Conservation (phyloP, 2,329 filamentous ascomycete genomes). For the Sarocladium brachiariae region DNA sequence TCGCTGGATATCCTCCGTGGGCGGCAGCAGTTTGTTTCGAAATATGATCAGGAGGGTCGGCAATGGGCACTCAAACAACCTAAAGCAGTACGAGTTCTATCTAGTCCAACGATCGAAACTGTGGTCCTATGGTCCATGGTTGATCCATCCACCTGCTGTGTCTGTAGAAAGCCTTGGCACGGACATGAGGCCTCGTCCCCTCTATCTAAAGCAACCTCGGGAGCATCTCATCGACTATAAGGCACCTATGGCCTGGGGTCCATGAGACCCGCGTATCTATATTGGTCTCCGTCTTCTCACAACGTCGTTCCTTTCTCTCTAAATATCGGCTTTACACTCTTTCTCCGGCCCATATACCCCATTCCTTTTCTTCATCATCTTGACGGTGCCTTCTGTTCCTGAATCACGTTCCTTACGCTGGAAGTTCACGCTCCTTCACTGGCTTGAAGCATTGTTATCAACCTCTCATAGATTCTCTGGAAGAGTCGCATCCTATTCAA, state of each 20-base stretch:
- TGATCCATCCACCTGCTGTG: background rate
- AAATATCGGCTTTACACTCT: background rate
- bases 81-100: too few relatives aligned
- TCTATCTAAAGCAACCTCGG: background rate
- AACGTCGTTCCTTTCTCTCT: background rate
- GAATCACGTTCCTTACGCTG: background rate
- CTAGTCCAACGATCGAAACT: too few relatives aligned
- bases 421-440: background rate
- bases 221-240: background rate
- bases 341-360: background rate
- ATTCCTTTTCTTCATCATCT: background rate
- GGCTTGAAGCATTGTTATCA: background rate
- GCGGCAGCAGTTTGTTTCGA: conserved; percentile 7
- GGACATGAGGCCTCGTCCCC: background rate
- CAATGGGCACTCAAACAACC: background rate
- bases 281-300: background rate
- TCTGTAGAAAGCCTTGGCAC: background rate
- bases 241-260: background rate
- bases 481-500: background rate
- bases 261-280: background rate
- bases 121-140: background rate
- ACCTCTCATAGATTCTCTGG: background rate
- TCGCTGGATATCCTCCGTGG: background rate
- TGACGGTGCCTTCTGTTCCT: background rate
- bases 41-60: conserved; percentile 1